A percentile compares a stretch with the other conserved stretches of the same genome.
phyloP scores from a whole-genome alignment of 139 green algal genomes.

The Asterochloris sp. region DNA sequence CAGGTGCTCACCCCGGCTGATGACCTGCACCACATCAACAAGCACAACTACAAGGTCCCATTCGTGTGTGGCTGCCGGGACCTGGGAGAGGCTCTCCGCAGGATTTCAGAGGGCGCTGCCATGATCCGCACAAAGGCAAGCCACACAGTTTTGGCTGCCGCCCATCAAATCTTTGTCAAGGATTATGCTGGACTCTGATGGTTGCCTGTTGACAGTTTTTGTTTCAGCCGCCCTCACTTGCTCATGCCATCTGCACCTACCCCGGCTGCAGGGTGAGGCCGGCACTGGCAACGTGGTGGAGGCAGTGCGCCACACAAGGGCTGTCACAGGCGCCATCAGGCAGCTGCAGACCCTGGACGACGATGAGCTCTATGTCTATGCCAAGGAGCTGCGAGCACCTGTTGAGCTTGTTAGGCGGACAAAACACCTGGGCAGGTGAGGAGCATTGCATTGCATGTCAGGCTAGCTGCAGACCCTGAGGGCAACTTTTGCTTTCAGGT shows the following conservation, averaged over 20 bases:
- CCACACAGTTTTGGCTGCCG: background rate
- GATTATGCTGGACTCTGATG: background rate
- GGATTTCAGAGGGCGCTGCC: constrained; percentile 93
- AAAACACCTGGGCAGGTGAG: constrained; percentile 68
- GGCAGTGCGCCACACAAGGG: constrained; percentile 92
- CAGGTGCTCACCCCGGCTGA: constrained; percentile 97
- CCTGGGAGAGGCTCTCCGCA: constrained; percentile 95
- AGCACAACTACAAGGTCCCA: constrained; percentile 98
- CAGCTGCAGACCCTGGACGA: constrained; percentile 97
- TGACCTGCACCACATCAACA: constrained; percentile 99
- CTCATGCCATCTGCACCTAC: too few species aligned
- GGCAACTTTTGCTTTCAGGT: background rate
- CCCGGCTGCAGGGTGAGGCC: constrained; percentile 77
- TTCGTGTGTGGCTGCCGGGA: constrained; percentile 99
- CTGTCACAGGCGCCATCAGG: constrained; percentile 93
- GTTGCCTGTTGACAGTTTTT: background rate
- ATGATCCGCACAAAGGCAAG: constrained; percentile 97
- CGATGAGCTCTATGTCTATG: constrained; percentile 99
- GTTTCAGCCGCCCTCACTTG: background rate
- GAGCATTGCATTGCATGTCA: background rate
- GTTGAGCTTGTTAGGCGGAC: constrained; percentile 92
- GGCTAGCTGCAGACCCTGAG: background rate
- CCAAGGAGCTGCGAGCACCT: constrained; percentile 95
- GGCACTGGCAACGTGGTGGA: constrained; percentile 99
- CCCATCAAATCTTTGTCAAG: background rate